A percentile compares a stretch with the other conserved stretches of the same genome.
phyloP scores from a whole-genome alignment of 805 yeast species.

The Ogataea allantospora region DNA sequence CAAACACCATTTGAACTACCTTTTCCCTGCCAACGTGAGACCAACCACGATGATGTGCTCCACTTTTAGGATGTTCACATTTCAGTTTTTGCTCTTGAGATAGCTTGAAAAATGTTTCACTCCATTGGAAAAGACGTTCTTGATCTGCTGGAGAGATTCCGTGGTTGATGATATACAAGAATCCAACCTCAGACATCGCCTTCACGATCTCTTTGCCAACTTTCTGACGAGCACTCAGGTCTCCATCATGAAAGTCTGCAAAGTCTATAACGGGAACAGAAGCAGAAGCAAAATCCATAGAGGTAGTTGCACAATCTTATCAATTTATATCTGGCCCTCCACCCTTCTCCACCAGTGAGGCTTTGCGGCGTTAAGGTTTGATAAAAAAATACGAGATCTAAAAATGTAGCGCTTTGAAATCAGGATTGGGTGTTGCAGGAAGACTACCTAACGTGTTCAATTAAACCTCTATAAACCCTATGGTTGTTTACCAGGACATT shows the following conservation, averaged over 20 bases:
- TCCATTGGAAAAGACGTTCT: slow-evolving; percentile 19
- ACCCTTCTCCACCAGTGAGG: slow-evolving; percentile 11
- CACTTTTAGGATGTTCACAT: slow-evolving; percentile 22
- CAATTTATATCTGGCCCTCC: slow-evolving; percentile 4
- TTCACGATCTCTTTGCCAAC: slow-evolving; percentile 28
- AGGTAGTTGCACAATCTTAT: neutral
- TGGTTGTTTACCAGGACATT: slow-evolving; percentile 34
- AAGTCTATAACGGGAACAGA: slow-evolving; percentile 33
- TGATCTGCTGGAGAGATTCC: slow-evolving; percentile 19
- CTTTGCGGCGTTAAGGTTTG: slow-evolving; percentile 2
- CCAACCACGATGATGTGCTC: slow-evolving; percentile 29
- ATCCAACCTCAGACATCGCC: slow-evolving; percentile 27
- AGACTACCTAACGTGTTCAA: neutral
- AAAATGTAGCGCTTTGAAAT: too few species aligned
- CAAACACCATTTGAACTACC: slow-evolving; percentile 25
- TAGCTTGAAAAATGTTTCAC: slow-evolving; percentile 29
- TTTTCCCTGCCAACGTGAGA: slow-evolving; percentile 26
- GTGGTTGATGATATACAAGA: slow-evolving; percentile 24
- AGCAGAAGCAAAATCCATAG: neutral
- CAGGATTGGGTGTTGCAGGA: too few species aligned
- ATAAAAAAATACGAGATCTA: too few species aligned
- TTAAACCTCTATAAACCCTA: neutral
- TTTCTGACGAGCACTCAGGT: slow-evolving; percentile 20
- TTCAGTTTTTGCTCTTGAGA: slow-evolving; percentile 25
- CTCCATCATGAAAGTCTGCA: slow-evolving; percentile 26